Conservation (phyloP, 2,329 filamentous ascomycete genomes). For the Thermothelomyces thermophilus region DNA sequence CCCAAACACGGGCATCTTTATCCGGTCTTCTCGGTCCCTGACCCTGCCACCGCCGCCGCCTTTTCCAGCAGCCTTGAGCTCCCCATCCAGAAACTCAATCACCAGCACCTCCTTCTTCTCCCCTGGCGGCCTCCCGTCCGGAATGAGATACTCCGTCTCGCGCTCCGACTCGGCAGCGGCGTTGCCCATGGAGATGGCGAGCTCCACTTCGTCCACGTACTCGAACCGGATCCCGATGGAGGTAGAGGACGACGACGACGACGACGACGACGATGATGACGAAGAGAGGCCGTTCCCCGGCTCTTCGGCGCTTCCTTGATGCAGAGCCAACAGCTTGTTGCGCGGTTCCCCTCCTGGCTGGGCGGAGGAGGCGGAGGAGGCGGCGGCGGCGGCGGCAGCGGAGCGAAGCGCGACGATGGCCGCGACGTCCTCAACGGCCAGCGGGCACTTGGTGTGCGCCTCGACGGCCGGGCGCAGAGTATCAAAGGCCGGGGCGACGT, state of each 20-base stretch:
- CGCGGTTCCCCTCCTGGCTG: no score
- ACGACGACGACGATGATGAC: slow-evolving; percentile 44
- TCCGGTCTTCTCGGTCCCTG: slow-evolving; percentile 53
- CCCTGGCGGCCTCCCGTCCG: slow-evolving; percentile 25
- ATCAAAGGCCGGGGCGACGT: slow-evolving; percentile 85
- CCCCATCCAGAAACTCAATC: slow-evolving; percentile 89
- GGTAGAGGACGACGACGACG: slow-evolving; percentile 36
- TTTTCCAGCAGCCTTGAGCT: slow-evolving; percentile 79
- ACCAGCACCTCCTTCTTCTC: slow-evolving; percentile 62
- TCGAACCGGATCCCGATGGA: slow-evolving; percentile 3
- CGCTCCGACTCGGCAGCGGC: not conserved
- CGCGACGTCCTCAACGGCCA: slow-evolving; percentile 50
- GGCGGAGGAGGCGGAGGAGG: no score
- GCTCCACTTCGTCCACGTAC: slow-evolving; percentile 18
- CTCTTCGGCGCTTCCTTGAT: no score
- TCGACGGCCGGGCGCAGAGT: slow-evolving; percentile 82
- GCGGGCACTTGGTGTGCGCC: slow-evolving; percentile 63
- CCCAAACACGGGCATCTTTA: slow-evolving; percentile 88
- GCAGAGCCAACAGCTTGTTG: no score
- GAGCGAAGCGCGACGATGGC: slow-evolving; percentile 39
- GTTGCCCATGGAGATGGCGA: slow-evolving; percentile 10
- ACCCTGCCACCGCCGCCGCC: slow-evolving; percentile 65
- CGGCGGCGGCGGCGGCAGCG: not conserved
- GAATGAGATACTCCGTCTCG: slow-evolving; percentile 15
- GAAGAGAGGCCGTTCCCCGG: no score